Evolutionary conservation across 2,329 filamentous ascomycete genomes (phyloP), one percentile per base, ranked within the genome.

Genomic region (Colletotrichum endophyticum): DNA sequence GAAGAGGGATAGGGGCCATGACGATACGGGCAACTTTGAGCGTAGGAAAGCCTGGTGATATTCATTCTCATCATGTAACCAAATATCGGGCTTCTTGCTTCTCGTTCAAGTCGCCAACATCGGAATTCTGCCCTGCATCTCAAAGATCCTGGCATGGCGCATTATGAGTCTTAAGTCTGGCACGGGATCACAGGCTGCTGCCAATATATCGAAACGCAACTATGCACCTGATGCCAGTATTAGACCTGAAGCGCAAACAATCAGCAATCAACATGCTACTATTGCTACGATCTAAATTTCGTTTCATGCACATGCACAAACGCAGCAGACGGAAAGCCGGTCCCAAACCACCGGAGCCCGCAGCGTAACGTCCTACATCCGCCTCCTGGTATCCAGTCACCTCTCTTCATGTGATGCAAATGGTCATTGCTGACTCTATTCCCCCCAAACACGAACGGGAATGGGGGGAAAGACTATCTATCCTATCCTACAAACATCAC

Each of bases 401-500:
- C 6, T 39, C 12, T 49, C 34, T 15, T n/a, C 30, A 9, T 63
- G 13, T 27, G 53, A 44, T 39, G 61, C 39, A 34, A 25, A 56
- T 67, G n/a, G 73, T 15, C 63, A 68, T 75, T 68, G 56, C 69
- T 73, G 39, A 64, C 63, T 53, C 32, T 66, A 32, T 32, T 13
- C 27, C 30, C 15, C 61, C 16, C 63, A 75, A 75, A 75, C 56
- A 49, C 36, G 59, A 22, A 59, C 57, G 71, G 70, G 25, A 61
- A 49, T 30, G 32, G 49, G 11, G 44, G 44, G 2, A 22, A 53
- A 53, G 30, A 49, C 44, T 70, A 34, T 70, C 67, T 70, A 30
- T 22, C 15, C 53, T 49, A 70, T 61, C 67, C 49, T 61, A 70
- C 67, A 70, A 70, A 44, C 34, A 36, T n/a, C 32, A 13, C 16